Conservation (phyloP, 352 stramenopile genomes). For the Albugo laibachii region DNA sequence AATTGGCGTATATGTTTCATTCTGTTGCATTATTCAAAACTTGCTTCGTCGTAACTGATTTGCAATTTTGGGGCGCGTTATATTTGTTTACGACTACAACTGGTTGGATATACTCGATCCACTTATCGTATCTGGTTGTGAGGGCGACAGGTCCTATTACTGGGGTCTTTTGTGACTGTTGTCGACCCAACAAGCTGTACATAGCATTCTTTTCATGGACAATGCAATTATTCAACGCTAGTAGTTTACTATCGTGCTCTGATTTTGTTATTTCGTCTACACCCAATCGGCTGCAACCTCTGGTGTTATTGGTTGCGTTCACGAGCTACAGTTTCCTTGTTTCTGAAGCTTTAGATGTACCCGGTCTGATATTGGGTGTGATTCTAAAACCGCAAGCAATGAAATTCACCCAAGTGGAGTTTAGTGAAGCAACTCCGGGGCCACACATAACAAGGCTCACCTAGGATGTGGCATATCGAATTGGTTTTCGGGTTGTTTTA, state of each 20-base stretch:
- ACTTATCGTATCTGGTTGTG: constrained; percentile 50
- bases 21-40: constrained; percentile 58
- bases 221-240: constrained; percentile 63
- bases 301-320: constrained; percentile 61
- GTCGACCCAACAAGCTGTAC: constrained; percentile 34
- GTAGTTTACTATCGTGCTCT: constrained; percentile 49
- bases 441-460: constrained; percentile 7
- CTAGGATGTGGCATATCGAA: constrained; percentile 43
- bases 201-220: constrained; percentile 60
- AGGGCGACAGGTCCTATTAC: constrained; percentile 57
- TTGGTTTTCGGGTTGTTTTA: constrained; percentile 66
- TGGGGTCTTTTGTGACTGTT: constrained; percentile 70
- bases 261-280: constrained; percentile 67
- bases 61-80: constrained; percentile 73
- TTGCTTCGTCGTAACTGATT: constrained; percentile 61
- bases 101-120: constrained; percentile 60
- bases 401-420: neutral
- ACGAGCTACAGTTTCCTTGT: constrained; percentile 70
- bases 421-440: no score
- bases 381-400: constrained; percentile 21
- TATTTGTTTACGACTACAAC: constrained; percentile 64
- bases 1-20: constrained; percentile 52
- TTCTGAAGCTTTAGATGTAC: constrained; percentile 58
- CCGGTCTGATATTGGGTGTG: constrained; percentile 62
- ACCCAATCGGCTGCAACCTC: constrained; percentile 29